These are phyloP conservation scores for Malus hybrid DNA, from an alignment of 331 rosid genomes.

Conservation along the genomic window DNA sequence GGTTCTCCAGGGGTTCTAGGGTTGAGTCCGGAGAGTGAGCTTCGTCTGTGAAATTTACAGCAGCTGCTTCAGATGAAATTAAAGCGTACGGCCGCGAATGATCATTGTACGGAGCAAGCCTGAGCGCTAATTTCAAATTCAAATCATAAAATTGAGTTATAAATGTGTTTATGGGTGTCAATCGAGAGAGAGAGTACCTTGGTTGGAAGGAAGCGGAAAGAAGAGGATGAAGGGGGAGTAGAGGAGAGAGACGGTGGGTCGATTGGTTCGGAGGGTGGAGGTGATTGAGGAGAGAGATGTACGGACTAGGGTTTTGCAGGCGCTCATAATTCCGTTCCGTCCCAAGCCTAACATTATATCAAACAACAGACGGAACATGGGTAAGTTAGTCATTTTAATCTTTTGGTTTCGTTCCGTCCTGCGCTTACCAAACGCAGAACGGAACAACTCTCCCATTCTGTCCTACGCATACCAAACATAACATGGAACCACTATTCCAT, in stretches of 20 bases:
- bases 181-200: background rate
- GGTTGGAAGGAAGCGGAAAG: constrained; percentile 6
- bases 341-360: no score
- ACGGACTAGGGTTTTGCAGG: constrained; percentile 26
- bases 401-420: no score
- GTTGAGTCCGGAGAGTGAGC: background rate
- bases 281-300: constrained; percentile 9
- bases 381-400: no score
- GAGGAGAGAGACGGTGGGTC: background rate
- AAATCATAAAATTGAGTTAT: background rate
- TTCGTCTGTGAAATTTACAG: constrained; percentile 2
- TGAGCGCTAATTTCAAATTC: constrained; percentile 4
- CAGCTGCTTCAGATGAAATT: constrained; percentile 8
- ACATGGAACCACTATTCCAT: no score
- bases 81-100: constrained; percentile 31
- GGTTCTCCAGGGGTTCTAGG: constrained; percentile 22
- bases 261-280: constrained; percentile 4
- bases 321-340: background rate
- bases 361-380: no score
- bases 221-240: background rate
- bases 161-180: background rate
- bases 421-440: no score
- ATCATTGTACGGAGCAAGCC: background rate
- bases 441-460: no score
- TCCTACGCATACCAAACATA: no score